These are phyloP conservation scores for Phytophthora chlamydospora DNA, from an alignment of 352 stramenopile genomes.

Conservation along the genomic window DNA sequence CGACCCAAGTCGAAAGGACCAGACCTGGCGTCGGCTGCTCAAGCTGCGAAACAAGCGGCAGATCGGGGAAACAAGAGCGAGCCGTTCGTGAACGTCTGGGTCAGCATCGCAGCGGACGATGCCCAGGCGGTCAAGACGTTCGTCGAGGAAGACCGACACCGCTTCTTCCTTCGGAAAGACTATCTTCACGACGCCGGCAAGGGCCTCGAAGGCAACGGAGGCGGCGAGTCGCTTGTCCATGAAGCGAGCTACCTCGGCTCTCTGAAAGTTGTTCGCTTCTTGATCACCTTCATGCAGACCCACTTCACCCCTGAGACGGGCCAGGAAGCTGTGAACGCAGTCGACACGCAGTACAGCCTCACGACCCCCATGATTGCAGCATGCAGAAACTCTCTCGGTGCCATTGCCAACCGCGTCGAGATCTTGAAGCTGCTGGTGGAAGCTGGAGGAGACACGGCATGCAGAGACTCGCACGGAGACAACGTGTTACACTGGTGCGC, in stretches of 20 bases:
- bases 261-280: slow-evolving; percentile 35
- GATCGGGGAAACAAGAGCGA: slow-evolving; percentile 1
- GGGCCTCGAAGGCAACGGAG: slow-evolving; percentile 16
- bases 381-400: slow-evolving; percentile 56
- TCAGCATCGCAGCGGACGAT: slow-evolving; percentile 46
- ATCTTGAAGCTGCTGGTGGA: slow-evolving; percentile 59
- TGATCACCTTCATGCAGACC: slow-evolving; percentile 46
- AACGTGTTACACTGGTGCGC: slow-evolving; percentile 76
- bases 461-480: slow-evolving; percentile 62
- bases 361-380: slow-evolving; percentile 66
- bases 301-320: slow-evolving; percentile 39
- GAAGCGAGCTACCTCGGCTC: slow-evolving; percentile 53
- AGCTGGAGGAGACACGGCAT: slow-evolving; percentile 46
- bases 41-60: slow-evolving; percentile 11
- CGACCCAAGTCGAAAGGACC: slow-evolving; percentile 15
- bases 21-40: slow-evolving; percentile 8
- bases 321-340: slow-evolving; percentile 40
- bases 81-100: slow-evolving; percentile 42
- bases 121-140: slow-evolving; percentile 33
- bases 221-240: slow-evolving; percentile 56
- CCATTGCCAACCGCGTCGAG: slow-evolving; percentile 44
- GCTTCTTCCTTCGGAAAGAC: slow-evolving; percentile 46
- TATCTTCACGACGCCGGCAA: slow-evolving; percentile 3
- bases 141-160: slow-evolving; percentile 35
- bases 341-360: slow-evolving; percentile 57